Conservation (phyloP, 192 early-diverging fungal species). For the Coemansia sp. region DNA sequence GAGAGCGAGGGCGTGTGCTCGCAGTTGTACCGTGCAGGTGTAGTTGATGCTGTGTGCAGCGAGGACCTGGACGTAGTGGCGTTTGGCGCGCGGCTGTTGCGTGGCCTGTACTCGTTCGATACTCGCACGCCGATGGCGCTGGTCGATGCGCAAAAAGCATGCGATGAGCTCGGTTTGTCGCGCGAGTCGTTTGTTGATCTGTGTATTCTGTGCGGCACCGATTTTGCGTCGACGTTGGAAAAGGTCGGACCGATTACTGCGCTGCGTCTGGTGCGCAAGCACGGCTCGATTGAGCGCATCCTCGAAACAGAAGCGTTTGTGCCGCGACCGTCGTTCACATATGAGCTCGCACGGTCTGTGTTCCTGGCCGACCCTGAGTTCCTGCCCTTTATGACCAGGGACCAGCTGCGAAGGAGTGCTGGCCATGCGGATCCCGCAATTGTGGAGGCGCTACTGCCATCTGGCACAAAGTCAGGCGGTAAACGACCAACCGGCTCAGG, state of each 20-base stretch:
- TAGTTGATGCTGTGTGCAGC: constrained; percentile 60
- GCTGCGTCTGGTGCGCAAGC: constrained; percentile 54
- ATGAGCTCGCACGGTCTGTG: constrained; percentile 38
- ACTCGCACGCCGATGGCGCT: constrained; percentile 28
- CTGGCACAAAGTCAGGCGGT: not conserved
- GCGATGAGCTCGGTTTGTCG: constrained; percentile 53
- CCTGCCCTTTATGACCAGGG: constrained; percentile 17
- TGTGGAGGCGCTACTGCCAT: constrained; percentile 27
- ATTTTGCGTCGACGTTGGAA: constrained; percentile 65
- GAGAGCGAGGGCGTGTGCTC: constrained; percentile 74
- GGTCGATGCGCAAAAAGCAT: constrained; percentile 56
- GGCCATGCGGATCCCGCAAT: not conserved
- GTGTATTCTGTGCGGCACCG: constrained; percentile 77
- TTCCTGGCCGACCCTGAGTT: constrained; percentile 15
- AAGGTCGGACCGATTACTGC: constrained; percentile 68
- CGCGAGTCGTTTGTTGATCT: constrained; percentile 62
- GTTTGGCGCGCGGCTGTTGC: constrained; percentile 34
- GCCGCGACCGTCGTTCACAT: constrained; percentile 45
- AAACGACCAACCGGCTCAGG: not conserved
- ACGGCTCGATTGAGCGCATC: constrained; percentile 66
- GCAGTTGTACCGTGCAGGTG: constrained; percentile 47
- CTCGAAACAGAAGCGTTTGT: constrained; percentile 32
- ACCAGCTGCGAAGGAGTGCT: constrained; percentile 10
- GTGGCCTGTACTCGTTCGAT: constrained; percentile 20
- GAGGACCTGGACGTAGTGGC: constrained; percentile 54